A percentile compares a stretch with the other conserved stretches of the same genome.
Conservation (phyloP, 306 rosid species). For the Vigna reflexopilosa region DNA sequence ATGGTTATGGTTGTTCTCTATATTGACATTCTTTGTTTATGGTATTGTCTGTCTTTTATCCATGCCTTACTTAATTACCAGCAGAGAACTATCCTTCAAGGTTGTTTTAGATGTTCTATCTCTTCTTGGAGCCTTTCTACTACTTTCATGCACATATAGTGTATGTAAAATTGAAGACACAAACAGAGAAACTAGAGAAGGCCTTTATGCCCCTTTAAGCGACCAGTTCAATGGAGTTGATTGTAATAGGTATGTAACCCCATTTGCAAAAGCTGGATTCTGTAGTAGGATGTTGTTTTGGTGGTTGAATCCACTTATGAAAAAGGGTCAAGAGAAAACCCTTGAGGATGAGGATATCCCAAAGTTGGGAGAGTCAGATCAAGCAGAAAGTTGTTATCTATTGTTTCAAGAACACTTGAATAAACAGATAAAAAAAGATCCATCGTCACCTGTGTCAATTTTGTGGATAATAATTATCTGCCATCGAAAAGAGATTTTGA, state of each 20-base stretch:
- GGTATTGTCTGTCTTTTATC: constrained; percentile 49
- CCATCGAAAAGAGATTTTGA: constrained; percentile 59
- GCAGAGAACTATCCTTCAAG: constrained; percentile 45
- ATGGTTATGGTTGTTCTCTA: constrained; percentile 46
- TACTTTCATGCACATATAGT: constrained; percentile 50
- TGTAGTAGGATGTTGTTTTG: constrained; percentile 54
- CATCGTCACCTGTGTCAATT: constrained; percentile 50
- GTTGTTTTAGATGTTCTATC: constrained; percentile 39
- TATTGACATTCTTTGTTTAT: constrained; percentile 49
- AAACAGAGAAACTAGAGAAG: constrained; percentile 37
- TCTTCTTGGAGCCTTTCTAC: constrained; percentile 39
- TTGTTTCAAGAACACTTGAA: constrained; percentile 51
- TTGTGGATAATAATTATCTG: constrained; percentile 56
- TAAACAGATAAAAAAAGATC: constrained; percentile 42
- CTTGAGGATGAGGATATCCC: constrained; percentile 68
- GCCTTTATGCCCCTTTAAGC: constrained; percentile 57
- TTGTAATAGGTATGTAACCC: constrained; percentile 45
- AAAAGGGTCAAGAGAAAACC: constrained; percentile 61
- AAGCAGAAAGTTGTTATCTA: constrained; percentile 62
- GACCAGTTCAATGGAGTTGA: constrained; percentile 44
- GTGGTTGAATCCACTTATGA: constrained; percentile 80
- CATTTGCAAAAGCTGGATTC: constrained; percentile 64
- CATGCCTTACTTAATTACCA: constrained; percentile 40
- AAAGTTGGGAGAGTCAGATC: constrained; percentile 52
- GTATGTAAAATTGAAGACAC: constrained; percentile 28